Evolutionary conservation across 148 eudicot species (phyloP), one percentile per base, ranked within the genome.

Genomic region (Camellia japonica): DNA sequence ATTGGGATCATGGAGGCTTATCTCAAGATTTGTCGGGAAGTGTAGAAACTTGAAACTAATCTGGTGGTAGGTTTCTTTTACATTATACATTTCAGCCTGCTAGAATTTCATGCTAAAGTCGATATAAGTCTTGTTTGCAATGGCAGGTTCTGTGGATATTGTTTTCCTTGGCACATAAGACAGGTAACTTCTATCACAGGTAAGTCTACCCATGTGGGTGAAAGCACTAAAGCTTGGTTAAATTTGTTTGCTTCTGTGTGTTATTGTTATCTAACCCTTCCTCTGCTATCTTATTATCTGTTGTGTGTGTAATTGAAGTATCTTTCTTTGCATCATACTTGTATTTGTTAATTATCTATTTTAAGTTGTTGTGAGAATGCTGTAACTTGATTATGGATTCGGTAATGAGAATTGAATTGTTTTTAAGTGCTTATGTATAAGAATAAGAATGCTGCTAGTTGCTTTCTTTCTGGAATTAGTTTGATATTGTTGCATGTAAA

Each of bases 41-140:
- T 20, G 56, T 38, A 47, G 30, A 1, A 62, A 49, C 71, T 30
- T 54, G 70, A 62, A 59, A 46, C 67, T 42, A 16, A 47, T 49
- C 42, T 60, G 68, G 20, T 56, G 42, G 76, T 60, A 71, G 68
- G 76, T 58, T 61, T 59, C 64, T 51, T 79, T 16, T 69, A 62
- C 18, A 46, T 71, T 15, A 13, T 72, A 16, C 58, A 23, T 73
- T 30, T 59, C 8, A 46, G 30, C 15, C 9, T 41, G 74, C 42
- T 47, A 51, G 55, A 43, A 56, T 44, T 60, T 71, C 44, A 43
- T n/a, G 15, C 43, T 11, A 49, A 75, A 12, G 4, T 52, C 13
- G 3, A 9, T 64, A 49, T 42, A 23, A 47, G 6, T 46, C 71
- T 77, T 47, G n/a, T 49, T 76, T 77, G 23, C 46, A 23, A n/a